Conservation (phyloP, 2,329 filamentous ascomycete genomes). For the Dryadomyces quercivorus region DNA sequence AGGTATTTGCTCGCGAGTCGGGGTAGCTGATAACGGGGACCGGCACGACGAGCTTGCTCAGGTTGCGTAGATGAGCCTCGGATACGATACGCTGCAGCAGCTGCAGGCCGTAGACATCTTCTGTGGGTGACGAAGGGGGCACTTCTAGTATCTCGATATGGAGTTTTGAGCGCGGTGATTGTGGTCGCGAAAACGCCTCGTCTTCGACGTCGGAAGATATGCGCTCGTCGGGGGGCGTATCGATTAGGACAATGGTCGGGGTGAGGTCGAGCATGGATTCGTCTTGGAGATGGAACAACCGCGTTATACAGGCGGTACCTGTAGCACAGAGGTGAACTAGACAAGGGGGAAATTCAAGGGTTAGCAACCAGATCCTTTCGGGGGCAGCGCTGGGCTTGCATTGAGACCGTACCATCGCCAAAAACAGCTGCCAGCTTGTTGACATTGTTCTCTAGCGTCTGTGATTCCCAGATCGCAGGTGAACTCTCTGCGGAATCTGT, state of each 20-base stretch:
- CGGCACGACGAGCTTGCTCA: conserved; percentile 44
- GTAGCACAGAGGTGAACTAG: conserved; percentile 44
- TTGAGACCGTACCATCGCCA: conserved; percentile 33
- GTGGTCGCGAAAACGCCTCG: conserved; percentile 18
- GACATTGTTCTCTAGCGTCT: conserved; percentile 32
- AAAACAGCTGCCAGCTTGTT: conserved; percentile 40
- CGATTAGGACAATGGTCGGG: conserved; percentile 45
- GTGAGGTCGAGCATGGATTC: conserved; percentile 37
- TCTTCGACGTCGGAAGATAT: conserved; percentile 20
- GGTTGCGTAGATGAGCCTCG: conserved; percentile 42
- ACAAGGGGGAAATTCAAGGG: not conserved
- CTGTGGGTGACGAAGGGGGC: conserved; percentile 22
- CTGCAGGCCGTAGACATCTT: conserved; percentile 41
- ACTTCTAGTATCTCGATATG: conserved; percentile 21
- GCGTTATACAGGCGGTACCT: conserved; percentile 40
- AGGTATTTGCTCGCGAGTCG: conserved; percentile 8
- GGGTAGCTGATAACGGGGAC: conserved; percentile 39
- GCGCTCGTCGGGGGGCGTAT: conserved; percentile 39
- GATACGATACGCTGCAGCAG: conserved; percentile 45
- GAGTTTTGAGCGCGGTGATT: conserved; percentile 30
- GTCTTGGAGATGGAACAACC: conserved; percentile 40
- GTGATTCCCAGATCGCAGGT: conserved; percentile 19
- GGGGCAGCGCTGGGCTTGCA: not conserved
- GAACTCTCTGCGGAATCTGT: not conserved
- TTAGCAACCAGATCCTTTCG: not conserved